These are phyloP conservation scores for Ailanthus altissimus DNA, from an alignment of 345 rosid species.

Conservation along the genomic window DNA sequence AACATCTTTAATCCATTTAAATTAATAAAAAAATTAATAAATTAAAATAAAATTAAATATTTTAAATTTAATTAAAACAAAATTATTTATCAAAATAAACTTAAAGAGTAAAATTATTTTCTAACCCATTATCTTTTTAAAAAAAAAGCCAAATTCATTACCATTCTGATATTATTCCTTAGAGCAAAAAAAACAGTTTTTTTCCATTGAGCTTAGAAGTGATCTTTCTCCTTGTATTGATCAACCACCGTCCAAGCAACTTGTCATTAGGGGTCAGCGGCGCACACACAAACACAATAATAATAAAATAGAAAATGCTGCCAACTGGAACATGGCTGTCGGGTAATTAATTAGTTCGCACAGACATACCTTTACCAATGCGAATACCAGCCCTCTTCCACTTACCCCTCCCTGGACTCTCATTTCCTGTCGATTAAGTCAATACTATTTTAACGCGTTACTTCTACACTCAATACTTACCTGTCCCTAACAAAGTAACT, in stretches of 20 bases:
- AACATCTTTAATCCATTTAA: too few species aligned
- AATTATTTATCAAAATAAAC: too few species aligned
- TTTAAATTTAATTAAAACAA: too few species aligned
- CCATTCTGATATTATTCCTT: too few species aligned
- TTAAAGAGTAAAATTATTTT: too few species aligned
- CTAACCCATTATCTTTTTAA: too few species aligned
- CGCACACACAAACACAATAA: not conserved
- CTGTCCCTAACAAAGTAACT: constrained; percentile 7
- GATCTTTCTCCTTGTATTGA: too few species aligned
- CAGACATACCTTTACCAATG: not conserved
- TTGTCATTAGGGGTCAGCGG: not conserved
- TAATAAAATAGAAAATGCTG: constrained; percentile 25
- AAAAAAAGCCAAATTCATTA: not conserved
- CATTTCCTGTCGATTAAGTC: not conserved
- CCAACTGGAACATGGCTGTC: constrained; percentile 52
- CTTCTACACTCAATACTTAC: not conserved
- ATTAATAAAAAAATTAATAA: too few species aligned
- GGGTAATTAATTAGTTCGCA: constrained; percentile 16
- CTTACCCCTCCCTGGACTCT: not conserved
- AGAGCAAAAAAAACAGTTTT: too few species aligned
- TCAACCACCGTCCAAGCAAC: constrained; percentile 3
- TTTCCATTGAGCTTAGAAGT: too few species aligned
- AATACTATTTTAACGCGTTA: constrained; percentile 21
- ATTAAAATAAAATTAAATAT: too few species aligned
- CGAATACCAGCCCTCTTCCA: not conserved